Percentiles rank a stretch among this genome's conserved stretches.
phyloP scores from a whole-genome alignment of 148 eudicot species.

The Rhododendron molle region DNA sequence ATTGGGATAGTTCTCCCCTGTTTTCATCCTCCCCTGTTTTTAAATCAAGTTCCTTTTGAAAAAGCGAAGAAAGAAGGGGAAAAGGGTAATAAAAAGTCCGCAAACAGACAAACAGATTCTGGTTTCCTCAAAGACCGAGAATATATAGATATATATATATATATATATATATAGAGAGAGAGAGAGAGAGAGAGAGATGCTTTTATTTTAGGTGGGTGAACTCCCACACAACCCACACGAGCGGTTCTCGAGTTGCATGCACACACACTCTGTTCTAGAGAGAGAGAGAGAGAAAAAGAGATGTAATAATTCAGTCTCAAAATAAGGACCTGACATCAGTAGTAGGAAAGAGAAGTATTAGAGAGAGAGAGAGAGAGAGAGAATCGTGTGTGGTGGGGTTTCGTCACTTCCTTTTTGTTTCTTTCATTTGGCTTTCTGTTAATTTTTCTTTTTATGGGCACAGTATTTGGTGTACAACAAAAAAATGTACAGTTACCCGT shows the following conservation, averaged over 20 bases:
- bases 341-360: neutral
- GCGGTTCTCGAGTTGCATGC: slow-evolving; percentile 36
- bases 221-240: slow-evolving; percentile 43
- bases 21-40: neutral
- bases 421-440: neutral
- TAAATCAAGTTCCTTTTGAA: neutral
- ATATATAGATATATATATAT: neutral
- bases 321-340: slow-evolving; percentile 21
- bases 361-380: neutral
- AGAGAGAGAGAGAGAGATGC: slow-evolving; percentile 1
- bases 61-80: neutral
- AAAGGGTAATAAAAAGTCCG: neutral
- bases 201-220: neutral
- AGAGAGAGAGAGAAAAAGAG: slow-evolving; percentile 5
- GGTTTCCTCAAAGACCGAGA: slow-evolving; percentile 5
- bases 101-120: slow-evolving; percentile 17
- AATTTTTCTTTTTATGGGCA: too few relatives aligned
- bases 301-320: neutral
- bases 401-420: neutral
- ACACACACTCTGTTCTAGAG: slow-evolving; percentile 6
- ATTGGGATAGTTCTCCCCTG: neutral
- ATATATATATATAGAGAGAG: neutral
- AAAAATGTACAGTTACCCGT: too few relatives aligned
- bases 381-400: slow-evolving; percentile 28
- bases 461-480: too few relatives aligned